Evolutionary conservation across 306 rosid genomes (phyloP), one percentile per base, ranked within the genome.

Genomic region (Begonia peltatifolia): DNA sequence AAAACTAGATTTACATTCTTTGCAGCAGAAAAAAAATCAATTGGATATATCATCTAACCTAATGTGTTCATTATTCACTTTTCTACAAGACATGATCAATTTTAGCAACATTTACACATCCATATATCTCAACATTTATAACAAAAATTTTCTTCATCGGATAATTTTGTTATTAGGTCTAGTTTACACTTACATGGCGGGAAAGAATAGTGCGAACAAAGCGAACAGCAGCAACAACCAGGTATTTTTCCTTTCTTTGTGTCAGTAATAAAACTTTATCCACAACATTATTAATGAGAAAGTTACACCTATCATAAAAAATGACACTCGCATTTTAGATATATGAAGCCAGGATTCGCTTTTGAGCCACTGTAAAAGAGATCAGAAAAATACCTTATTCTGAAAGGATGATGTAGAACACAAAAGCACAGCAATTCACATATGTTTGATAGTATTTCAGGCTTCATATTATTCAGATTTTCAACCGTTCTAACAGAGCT

Each of bases 391-490:
- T 89, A 89, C 97, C 82, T 89, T 80, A 89, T 89, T 70, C 88
- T 82, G 69, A 75, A 84, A 17, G 97, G 90, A 67, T 89, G 97
- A 76, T 89, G 97, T 13, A 84, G 81, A 58, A 89, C 95, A 57
- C 95, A 89, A 73, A 89, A 89, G 84, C 93, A 89, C 18, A 89
- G 80, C 76, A 89, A 66, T 76, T 89, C 97, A 65, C 94, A 84
- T 63, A 89, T 80, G 75, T 82, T 82, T 9, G 83, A 80, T 64
- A 89, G 69, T 68, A 84, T 83, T 84, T 89, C 97, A 22, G 97
- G 95, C 78, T 85, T 89, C 49, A 74, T 76, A 35, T 62, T 66
- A 46, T 59, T 67, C 62, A 56, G 79, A 65, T 57, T 53, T 66
- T 60, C 78, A 61, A 70, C 69, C 58, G 72, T 66, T 65, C 42